Evolutionary conservation across 1,139 yeast genomes (phyloP).

Genomic region (Diutina mesorugosa): DNA sequence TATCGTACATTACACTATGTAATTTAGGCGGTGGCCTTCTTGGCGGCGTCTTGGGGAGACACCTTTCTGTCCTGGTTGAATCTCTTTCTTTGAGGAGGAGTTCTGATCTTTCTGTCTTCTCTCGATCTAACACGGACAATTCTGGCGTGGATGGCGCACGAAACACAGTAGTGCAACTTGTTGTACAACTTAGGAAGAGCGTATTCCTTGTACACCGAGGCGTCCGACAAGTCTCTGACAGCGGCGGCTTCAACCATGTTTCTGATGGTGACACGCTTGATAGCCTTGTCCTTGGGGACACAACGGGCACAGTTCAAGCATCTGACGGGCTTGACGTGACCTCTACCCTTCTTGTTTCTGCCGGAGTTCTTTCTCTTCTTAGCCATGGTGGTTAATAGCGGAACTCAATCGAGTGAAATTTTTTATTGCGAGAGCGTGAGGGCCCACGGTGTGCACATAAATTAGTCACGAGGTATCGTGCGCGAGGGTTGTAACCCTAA

Average conservation of each 20-base stretch:
- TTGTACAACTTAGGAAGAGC: slow-evolving; percentile 99
- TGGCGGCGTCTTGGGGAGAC: slow-evolving; percentile 96
- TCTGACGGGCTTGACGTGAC: slow-evolving; percentile 99
- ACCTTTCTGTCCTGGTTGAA: slow-evolving; percentile 95
- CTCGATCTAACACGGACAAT: slow-evolving; percentile 99
- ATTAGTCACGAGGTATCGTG: slow-evolving; percentile 1
- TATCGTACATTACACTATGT: slow-evolving; percentile 2
- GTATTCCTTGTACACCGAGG: slow-evolving; percentile 98
- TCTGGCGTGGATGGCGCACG: slow-evolving; percentile 99
- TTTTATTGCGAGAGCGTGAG: slow-evolving; percentile 5
- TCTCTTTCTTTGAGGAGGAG: slow-evolving; percentile 99
- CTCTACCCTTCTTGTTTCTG: slow-evolving; percentile 99
- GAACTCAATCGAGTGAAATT: not conserved
- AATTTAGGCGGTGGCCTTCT: slow-evolving; percentile 42
- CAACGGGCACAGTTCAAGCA: slow-evolving; percentile 99
- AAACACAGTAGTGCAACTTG: slow-evolving; percentile 99
- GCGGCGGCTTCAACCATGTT: slow-evolving; percentile 99
- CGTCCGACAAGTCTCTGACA: slow-evolving; percentile 98
- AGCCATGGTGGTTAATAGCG: slow-evolving; percentile 57
- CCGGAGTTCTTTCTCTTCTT: slow-evolving; percentile 99
- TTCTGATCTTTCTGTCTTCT: slow-evolving; percentile 95
- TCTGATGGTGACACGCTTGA: slow-evolving; percentile 99
- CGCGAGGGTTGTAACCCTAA: slow-evolving; percentile 5
- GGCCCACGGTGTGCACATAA: not conserved
- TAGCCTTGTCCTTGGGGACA: slow-evolving; percentile 99